phyloP scores from a whole-genome alignment of 352 stramenopile species.

The Phytopythium kandeliae region DNA sequence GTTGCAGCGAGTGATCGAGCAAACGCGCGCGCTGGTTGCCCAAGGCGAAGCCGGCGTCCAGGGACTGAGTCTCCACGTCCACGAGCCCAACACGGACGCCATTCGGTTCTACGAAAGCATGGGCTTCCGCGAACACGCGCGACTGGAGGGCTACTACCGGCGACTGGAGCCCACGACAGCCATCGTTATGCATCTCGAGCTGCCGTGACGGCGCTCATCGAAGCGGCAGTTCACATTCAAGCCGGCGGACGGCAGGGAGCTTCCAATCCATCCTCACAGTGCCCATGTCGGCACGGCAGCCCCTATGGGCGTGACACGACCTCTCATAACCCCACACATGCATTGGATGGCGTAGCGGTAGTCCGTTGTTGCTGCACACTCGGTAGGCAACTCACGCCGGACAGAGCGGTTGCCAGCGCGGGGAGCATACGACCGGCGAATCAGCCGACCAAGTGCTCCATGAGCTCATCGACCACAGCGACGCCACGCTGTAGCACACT shows the following conservation, averaged over 20 bases:
- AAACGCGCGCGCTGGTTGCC: constrained; percentile 1
- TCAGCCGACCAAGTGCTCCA: constrained; percentile 16
- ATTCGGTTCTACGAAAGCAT: constrained; percentile 51
- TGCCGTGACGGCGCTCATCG: constrained; percentile 7
- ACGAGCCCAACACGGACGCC: constrained; percentile 52
- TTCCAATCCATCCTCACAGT: no score
- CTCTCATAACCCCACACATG: no score
- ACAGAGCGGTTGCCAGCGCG: no score
- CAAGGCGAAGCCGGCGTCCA: constrained; percentile 1
- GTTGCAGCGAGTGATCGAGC: constrained; percentile 28
- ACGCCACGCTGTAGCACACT: constrained; percentile 46
- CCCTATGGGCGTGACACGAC: no score
- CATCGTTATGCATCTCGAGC: constrained; percentile 38
- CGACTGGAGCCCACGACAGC: constrained; percentile 45
- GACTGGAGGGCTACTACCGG: constrained; percentile 62
- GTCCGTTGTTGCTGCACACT: no score
- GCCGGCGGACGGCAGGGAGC: no score
- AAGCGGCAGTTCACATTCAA: no score
- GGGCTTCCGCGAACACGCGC: constrained; percentile 39
- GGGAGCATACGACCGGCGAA: no score
- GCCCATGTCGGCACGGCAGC: no score
- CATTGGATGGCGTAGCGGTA: no score
- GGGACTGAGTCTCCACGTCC: constrained; percentile 49
- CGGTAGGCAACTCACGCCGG: no score
- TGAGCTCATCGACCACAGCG: constrained; percentile 39